Conservation (phyloP, 768 basidiomycete species). For the Lentinula sp. region DNA sequence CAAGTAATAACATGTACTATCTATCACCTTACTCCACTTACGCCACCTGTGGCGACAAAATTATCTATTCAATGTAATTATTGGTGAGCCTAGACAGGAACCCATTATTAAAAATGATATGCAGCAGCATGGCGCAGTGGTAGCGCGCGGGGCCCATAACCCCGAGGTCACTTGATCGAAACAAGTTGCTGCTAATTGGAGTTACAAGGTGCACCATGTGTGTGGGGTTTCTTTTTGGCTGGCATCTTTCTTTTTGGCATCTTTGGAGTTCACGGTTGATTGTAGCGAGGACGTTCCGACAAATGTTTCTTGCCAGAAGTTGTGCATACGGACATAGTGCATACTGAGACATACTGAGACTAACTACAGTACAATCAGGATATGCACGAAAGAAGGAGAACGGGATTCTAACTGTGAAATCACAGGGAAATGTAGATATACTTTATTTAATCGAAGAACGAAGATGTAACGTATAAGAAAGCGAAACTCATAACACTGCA, state of each 20-base stretch:
- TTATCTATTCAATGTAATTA: no score
- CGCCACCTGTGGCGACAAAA: no score
- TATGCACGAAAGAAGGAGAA: background rate
- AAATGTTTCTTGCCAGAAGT: background rate
- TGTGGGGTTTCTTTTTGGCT: no score
- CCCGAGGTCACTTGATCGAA: conserved; percentile 63
- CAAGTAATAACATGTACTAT: background rate
- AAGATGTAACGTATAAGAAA: background rate
- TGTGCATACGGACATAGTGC: background rate
- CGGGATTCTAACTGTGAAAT: background rate
- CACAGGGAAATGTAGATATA: background rate
- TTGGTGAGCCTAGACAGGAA: no score
- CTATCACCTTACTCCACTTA: no score
- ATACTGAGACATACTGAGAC: background rate
- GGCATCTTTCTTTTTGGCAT: no score
- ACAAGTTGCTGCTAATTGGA: conserved; percentile 49
- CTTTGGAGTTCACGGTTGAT: no score
- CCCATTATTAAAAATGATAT: no score
- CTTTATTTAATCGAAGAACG: background rate
- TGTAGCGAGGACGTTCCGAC: no score
- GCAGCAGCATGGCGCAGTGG: conserved; percentile 55
- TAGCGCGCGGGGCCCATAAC: conserved; percentile 57
- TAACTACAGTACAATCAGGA: background rate
- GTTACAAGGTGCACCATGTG: no score
- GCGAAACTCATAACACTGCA: background rate